Conservation (phyloP, 169 alveolate genomes). For the Theileria annulata region DNA sequence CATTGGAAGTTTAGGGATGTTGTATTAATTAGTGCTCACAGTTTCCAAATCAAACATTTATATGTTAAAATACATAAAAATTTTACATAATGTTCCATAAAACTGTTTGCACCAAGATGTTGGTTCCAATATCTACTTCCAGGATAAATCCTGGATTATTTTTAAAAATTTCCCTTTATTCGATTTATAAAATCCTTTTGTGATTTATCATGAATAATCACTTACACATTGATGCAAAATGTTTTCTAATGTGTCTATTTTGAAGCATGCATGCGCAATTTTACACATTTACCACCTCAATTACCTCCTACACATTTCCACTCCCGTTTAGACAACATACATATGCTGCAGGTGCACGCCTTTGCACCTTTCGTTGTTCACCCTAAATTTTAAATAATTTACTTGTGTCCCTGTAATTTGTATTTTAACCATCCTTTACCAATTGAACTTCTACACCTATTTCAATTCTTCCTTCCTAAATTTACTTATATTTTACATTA, state of each 20-base stretch:
- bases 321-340: slow-evolving; percentile 11
- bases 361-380: slow-evolving; percentile 12
- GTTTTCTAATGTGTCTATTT: neutral
- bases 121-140: neutral
- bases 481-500: neutral
- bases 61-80: neutral
- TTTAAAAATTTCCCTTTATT: too few species aligned
- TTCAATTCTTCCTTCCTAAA: slow-evolving; percentile 4
- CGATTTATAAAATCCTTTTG: neutral
- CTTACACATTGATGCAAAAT: slow-evolving; percentile 6
- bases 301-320: slow-evolving; percentile 5
- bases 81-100: neutral
- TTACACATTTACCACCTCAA: slow-evolving; percentile 9
- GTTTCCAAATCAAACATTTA: neutral
- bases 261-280: slow-evolving; percentile 24
- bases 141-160: neutral
- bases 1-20: slow-evolving; percentile 13
- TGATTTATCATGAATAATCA: neutral
- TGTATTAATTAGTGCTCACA: neutral
- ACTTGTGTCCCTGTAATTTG: neutral
- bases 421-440: neutral
- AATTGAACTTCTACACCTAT: neutral
- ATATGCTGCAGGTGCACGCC: slow-evolving; percentile 14
- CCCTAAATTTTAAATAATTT: slow-evolving; percentile 1
- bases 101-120: neutral